These are phyloP conservation scores for Gloeopeniophorella convolvens DNA, from an alignment of 768 basidiomycete genomes.

Conservation along the genomic window DNA sequence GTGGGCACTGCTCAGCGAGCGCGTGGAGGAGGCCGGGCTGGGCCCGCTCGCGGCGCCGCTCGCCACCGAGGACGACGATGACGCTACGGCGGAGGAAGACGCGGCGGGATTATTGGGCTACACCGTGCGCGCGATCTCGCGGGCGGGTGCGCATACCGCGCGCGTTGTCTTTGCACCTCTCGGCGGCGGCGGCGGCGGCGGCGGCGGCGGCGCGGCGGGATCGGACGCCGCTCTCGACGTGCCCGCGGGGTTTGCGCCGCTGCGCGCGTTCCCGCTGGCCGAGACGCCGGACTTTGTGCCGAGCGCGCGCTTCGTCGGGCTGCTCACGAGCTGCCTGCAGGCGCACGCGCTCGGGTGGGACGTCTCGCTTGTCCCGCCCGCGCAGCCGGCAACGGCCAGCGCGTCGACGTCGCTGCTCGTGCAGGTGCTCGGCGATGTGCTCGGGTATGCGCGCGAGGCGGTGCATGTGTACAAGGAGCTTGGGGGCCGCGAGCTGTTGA, in stretches of 20 bases:
- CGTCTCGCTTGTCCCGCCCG: constrained; percentile 55
- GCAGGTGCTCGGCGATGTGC: constrained; percentile 43
- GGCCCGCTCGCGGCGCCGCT: constrained; percentile 46
- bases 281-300: constrained; percentile 36
- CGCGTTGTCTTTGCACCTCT: constrained; percentile 37
- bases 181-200: constrained; percentile 25
- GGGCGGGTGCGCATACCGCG: constrained; percentile 36
- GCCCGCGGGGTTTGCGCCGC: constrained; percentile 41
- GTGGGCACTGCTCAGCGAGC: constrained; percentile 54
- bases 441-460: constrained; percentile 56
- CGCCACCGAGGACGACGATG: constrained; percentile 33
- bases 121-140: constrained; percentile 33
- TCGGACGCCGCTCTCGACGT: constrained; percentile 35
- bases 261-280: constrained; percentile 42
- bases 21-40: constrained; percentile 47
- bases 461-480: constrained; percentile 65
- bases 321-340: constrained; percentile 54
- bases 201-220: constrained; percentile 43
- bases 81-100: constrained; percentile 25
- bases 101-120: constrained; percentile 47
- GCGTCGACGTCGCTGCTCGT: constrained; percentile 54
- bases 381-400: constrained; percentile 52
- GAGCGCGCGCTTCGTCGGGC: constrained; percentile 46
- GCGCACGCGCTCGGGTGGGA: constrained; percentile 62
- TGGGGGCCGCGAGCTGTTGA: constrained; percentile 57